Percentiles rank a stretch among this genome's conserved stretches.
phyloP scores from a whole-genome alignment of 208 protist species.

The Vickermania spadyakhi region DNA sequence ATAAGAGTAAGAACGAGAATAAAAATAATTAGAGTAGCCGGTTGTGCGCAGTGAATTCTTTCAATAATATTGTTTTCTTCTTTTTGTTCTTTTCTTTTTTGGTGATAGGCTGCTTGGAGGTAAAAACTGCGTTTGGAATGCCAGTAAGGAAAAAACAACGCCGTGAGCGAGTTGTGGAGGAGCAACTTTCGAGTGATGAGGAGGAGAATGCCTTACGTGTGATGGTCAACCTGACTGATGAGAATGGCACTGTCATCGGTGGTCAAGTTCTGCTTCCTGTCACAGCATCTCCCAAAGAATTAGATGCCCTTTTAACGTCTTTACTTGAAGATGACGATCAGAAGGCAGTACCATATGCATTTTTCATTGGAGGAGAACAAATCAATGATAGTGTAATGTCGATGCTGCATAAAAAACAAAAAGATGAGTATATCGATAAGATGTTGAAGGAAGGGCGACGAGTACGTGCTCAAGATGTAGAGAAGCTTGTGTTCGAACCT shows the following conservation, averaged over 20 bases:
- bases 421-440: constrained; percentile 59
- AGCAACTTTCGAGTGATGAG: constrained; percentile 19
- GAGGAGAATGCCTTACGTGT: constrained; percentile 33
- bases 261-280: constrained; percentile 91
- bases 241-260: constrained; percentile 76
- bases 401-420: constrained; percentile 67
- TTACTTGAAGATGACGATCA: constrained; percentile 71
- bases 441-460: constrained; percentile 79
- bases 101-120: too few species aligned
- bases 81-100: too few species aligned
- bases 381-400: constrained; percentile 82
- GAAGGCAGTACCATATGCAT: constrained; percentile 90
- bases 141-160: constrained; percentile 81
- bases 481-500: constrained; percentile 60
- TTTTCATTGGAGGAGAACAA: constrained; percentile 94
- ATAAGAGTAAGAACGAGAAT: too few species aligned
- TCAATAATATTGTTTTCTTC: too few species aligned
- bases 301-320: constrained; percentile 79
- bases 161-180: constrained; percentile 44
- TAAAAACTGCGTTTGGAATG: too few species aligned
- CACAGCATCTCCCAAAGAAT: constrained; percentile 75
- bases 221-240: constrained; percentile 85
- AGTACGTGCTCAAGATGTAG: constrained; percentile 69
- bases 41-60: too few species aligned
- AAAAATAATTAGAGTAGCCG: too few species aligned